These are phyloP conservation scores for Niebla homalea DNA, from an alignment of 495 filamentous ascomycete genomes.

Conservation along the genomic window DNA sequence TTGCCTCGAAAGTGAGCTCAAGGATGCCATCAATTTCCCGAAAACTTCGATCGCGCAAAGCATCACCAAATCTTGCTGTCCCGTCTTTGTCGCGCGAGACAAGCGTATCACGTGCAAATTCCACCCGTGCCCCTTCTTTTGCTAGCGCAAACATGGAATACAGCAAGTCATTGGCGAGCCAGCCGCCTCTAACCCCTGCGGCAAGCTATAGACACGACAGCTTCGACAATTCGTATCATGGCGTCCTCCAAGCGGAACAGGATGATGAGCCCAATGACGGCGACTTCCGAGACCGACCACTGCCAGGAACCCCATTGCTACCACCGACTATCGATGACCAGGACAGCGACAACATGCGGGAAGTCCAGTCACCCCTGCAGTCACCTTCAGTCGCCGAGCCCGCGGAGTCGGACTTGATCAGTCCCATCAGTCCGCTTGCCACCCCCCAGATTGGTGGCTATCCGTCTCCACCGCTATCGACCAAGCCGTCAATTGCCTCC, in stretches of 20 bases:
- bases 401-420: constrained; percentile 26
- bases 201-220: constrained; percentile 52
- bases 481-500: constrained; percentile 64
- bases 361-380: constrained; percentile 64
- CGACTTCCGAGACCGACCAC: constrained; percentile 31
- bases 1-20: constrained; percentile 51
- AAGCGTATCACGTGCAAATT: constrained; percentile 37
- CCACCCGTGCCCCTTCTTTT: constrained; percentile 56
- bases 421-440: constrained; percentile 23
- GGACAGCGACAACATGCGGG: constrained; percentile 23
- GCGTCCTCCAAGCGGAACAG: constrained; percentile 45
- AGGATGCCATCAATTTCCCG: constrained; percentile 50
- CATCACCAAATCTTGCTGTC: constrained; percentile 30
- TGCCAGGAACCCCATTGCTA: constrained; percentile 67
- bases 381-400: constrained; percentile 52
- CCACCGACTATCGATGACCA: constrained; percentile 61
- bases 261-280: constrained; percentile 44
- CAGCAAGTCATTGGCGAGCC: constrained; percentile 38
- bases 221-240: constrained; percentile 30
- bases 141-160: constrained; percentile 41
- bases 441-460: constrained; percentile 32
- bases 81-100: constrained; percentile 34
- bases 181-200: constrained; percentile 51
- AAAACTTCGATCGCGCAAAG: constrained; percentile 45
- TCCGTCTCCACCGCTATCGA: constrained; percentile 66